Base-by-base conservation (phyloP, 257 asterid genomes). In the Fraxinus cuspidata region DNA sequence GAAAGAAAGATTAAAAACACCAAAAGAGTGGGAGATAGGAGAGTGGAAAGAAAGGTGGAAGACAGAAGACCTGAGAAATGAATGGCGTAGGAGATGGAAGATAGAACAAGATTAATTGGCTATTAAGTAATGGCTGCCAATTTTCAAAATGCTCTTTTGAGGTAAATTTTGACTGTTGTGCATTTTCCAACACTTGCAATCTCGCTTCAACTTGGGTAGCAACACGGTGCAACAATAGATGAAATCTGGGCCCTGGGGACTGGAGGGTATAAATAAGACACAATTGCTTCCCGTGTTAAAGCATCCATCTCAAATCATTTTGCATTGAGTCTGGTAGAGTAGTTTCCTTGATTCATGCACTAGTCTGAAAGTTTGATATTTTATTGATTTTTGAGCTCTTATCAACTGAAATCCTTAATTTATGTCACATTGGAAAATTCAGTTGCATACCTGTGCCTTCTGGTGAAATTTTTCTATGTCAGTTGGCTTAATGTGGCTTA, bases 11-110 rank as follows among this genome's bases (percentile, higher is more conserved):
- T 63, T 63, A 32, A 63, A 3, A 12, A 63, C 7, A 63, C 34
- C 19, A 38, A 23, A 19, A 63, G 69, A 25, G 69, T 25, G 69
- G 29, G 66, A 21, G 58, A 58, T 58, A 27, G 60, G 73, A 9
- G 66, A 27, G 19, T 69, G 2, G 64, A 34, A 78, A 44, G 60
- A 15, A 21, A 19, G 73, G 81, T 76, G 66, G 73, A 58, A 42
- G 56, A 68, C 64, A 63, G 44, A 9, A 23, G 31, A 63, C 35
- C 32, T 4, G 6, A 35, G 37, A 73, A 60, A 19, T 66, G 40
- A 38, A 65, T 60, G 72, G 23, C 23, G 1, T 51, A 29, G 56
- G 40, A 37, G 56, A 19, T 51, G 38, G 63, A 73, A 44, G 51
- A 49, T 15, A 12, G 74, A 47, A 63, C 28, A 29, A 31, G 28